Percentiles rank a stretch among this genome's conserved stretches.
These are phyloP conservation scores for Cercospora sp. DNA, from an alignment of 2,329 filamentous ascomycete species.

Conservation along the genomic window DNA sequence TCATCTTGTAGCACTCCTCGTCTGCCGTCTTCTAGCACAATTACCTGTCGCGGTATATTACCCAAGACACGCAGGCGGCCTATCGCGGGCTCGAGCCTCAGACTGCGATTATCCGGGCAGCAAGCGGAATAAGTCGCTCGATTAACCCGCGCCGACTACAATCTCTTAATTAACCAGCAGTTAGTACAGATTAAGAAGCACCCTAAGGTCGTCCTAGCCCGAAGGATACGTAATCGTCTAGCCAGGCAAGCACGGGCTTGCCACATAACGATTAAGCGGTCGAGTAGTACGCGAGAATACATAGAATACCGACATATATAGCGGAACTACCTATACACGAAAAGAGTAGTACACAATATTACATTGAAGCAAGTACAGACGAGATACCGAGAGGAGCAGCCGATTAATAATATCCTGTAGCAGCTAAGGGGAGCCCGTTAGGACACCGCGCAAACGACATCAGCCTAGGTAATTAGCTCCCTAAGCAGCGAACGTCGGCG, in stretches of 20 bases:
- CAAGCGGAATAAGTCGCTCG: slow-evolving; percentile 2
- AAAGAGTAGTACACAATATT: not conserved
- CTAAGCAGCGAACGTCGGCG: not conserved
- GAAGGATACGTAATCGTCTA: not conserved
- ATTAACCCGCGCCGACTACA: not conserved
- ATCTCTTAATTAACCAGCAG: not conserved
- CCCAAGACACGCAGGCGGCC: slow-evolving; percentile 22
- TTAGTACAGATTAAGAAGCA: not conserved
- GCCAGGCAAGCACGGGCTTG: not conserved
- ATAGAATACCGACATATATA: not conserved
- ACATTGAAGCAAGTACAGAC: not conserved
- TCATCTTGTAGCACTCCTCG: slow-evolving; percentile 19
- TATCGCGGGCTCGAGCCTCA: slow-evolving; percentile 14
- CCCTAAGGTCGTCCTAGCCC: not conserved
- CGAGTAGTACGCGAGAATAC: not conserved
- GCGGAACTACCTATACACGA: not conserved
- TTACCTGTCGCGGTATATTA: slow-evolving; percentile 21
- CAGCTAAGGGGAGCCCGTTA: not conserved
- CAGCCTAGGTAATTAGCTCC: not conserved
- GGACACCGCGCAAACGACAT: not conserved
- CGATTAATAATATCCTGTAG: not conserved
- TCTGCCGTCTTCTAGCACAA: slow-evolving; percentile 21
- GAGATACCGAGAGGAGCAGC: not conserved
- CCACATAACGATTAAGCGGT: not conserved
- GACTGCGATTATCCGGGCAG: slow-evolving; percentile 2